Conservation (phyloP, 495 filamentous ascomycete genomes). For the Staphylotrichum longicolle region DNA sequence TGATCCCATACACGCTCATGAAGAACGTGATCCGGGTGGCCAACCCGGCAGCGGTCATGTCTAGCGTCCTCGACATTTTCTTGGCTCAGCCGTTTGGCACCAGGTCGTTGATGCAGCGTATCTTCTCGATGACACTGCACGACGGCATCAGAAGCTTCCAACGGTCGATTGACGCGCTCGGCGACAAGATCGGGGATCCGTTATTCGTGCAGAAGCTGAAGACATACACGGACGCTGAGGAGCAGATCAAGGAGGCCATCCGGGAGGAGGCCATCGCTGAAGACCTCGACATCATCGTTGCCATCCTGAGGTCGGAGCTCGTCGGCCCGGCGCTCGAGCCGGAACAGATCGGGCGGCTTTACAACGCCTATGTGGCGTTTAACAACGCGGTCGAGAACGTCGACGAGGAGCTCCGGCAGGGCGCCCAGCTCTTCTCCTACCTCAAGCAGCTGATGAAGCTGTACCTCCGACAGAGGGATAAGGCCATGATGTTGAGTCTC, state of each 20-base stretch:
- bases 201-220: slow-evolving; percentile 81
- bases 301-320: slow-evolving; percentile 71
- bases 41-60: slow-evolving; percentile 95
- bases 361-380: slow-evolving; percentile 97
- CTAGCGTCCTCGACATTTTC: slow-evolving; percentile 86
- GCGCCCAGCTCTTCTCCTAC: slow-evolving; percentile 86
- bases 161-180: slow-evolving; percentile 75
- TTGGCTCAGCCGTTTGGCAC: slow-evolving; percentile 91
- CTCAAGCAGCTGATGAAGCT: slow-evolving; percentile 94
- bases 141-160: slow-evolving; percentile 86
- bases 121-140: slow-evolving; percentile 85
- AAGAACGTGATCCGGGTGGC: slow-evolving; percentile 97
- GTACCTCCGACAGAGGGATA: slow-evolving; percentile 87
- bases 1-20: slow-evolving; percentile 86
- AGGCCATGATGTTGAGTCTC: slow-evolving; percentile 93
- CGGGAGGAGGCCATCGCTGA: slow-evolving; percentile 68
- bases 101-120: slow-evolving; percentile 84
- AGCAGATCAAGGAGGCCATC: slow-evolving; percentile 68
- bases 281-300: slow-evolving; percentile 76
- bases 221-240: slow-evolving; percentile 69
- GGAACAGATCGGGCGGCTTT: slow-evolving; percentile 76
- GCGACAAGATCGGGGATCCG: slow-evolving; percentile 69
- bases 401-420: slow-evolving; percentile 81
- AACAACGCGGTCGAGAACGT: slow-evolving; percentile 90
- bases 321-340: slow-evolving; percentile 65